phyloP scores from a whole-genome alignment of 1,284 basidiomycete species.

The Sporisorium sorghi region DNA sequence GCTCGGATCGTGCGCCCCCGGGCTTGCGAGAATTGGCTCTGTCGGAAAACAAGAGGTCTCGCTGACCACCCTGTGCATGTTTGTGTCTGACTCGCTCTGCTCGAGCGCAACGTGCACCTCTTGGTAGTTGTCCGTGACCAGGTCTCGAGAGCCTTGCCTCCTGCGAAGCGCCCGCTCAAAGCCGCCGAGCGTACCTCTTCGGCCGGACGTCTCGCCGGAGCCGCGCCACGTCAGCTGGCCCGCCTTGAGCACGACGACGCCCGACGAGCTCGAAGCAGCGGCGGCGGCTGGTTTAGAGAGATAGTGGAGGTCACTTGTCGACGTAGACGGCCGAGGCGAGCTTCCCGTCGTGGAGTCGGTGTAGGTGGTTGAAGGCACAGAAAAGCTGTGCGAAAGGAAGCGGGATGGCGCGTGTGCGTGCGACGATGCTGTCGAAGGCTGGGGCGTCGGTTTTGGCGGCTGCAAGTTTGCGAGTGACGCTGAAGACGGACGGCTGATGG shows the following conservation, averaged over 20 bases:
- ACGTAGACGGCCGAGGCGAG: not conserved
- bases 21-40: conserved; percentile 22
- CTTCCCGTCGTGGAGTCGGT: not conserved
- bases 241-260: conserved; percentile 1
- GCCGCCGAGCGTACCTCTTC: conserved; percentile 2
- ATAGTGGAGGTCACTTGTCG: not conserved
- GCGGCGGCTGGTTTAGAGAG: too few species aligned
- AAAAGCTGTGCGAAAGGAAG: conserved; percentile 22
- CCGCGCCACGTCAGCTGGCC: conserved; percentile 22
- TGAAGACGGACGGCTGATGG: not conserved
- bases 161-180: conserved; percentile 25
- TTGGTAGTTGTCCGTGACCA: not conserved
- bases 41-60: not conserved
- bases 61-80: not conserved
- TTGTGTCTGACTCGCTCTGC: not conserved
- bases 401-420: not conserved
- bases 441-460: not conserved
- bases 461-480: not conserved
- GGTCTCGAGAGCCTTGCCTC: conserved; percentile 10
- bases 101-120: conserved; percentile 14
- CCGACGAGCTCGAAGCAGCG: not conserved
- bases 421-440: not conserved
- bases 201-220: not conserved
- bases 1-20: conserved; percentile 21
- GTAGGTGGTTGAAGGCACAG: not conserved